Base-by-base conservation (phyloP, 257 asterid species). In the Penstemon newberryi region DNA sequence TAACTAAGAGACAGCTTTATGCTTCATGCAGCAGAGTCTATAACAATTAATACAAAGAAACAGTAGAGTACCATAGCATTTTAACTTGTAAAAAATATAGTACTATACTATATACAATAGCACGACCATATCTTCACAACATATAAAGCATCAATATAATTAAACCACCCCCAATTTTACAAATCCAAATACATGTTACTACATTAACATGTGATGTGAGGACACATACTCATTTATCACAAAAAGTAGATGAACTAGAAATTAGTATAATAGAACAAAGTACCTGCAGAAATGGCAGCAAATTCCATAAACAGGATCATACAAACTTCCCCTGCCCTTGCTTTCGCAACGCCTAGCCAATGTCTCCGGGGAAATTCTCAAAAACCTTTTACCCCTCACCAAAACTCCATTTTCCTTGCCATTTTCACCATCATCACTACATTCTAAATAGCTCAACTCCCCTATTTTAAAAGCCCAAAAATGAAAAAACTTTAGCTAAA, bases 281-380 rank as follows among this genome's bases (percentile, higher is more conserved):
- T 60, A 90, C 97, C 95, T 85, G 97, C 97, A 91, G 70, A 84
- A 91, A 80, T 91, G 97, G 85, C 97, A 91, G 76, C 80, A 83
- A 70, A 91, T 84, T 37, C 97, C 97, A 75, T 81, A 70, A 78
- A 82, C 39, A 69, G 91, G 92, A 82, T 89, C 84, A 66, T 84
- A 87, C 69, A 85, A 71, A 47, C 91, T 85, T 19, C 96, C 96
- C 76, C 96, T 82, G 52, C 81, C 89, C 71, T 74, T 84, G 79
- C 87, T 87, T 0, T 65, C 57, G 60, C 96, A 87, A 43, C 90
- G 87, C 49, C 82, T 70, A 7, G 81, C 79, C 80, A 87, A 67
- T 52, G 79, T 85, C 45, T 89, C 89, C 2, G 75, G 66, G 2
- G 93, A 74, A 69, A 79, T 74, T 68, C 38, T 53, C 70, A 56